Percentiles rank a stretch among this genome's conserved stretches.
Evolutionary conservation across 768 basidiomycete genomes (phyloP).

Genomic region (Hemileccinum rubropunctum): DNA sequence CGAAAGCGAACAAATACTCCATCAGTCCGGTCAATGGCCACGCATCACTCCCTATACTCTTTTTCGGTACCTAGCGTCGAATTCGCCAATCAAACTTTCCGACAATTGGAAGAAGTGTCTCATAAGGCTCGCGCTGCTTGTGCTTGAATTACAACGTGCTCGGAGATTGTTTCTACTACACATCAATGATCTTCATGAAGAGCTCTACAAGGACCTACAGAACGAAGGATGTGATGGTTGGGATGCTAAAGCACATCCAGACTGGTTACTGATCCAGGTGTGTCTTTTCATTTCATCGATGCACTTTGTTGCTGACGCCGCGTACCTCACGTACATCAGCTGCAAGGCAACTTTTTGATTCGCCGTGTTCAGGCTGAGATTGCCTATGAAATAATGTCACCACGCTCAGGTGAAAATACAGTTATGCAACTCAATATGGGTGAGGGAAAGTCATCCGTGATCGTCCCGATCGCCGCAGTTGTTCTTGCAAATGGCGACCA

Average conservation of each 20-base stretch:
- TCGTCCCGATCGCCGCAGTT: constrained; percentile 42
- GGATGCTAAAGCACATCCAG: not conserved
- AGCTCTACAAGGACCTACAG: not conserved
- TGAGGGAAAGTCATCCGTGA: constrained; percentile 47
- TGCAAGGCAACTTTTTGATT: constrained; percentile 43
- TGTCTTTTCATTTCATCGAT: not conserved
- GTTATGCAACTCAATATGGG: constrained; percentile 55
- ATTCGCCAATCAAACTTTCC: constrained; percentile 8
- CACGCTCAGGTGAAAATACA: constrained; percentile 33
- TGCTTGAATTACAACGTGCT: constrained; percentile 29
- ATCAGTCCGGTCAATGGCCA: constrained; percentile 33
- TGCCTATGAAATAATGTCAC: constrained; percentile 45
- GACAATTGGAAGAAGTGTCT: constrained; percentile 29
- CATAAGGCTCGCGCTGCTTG: constrained; percentile 23
- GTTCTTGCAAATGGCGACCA: constrained; percentile 40
- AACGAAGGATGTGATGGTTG: constrained; percentile 3
- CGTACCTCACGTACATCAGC: constrained; percentile 25
- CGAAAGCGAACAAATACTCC: constrained; percentile 10
- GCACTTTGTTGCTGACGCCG: not conserved
- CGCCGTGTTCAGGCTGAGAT: constrained; percentile 43
- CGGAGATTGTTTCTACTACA: not conserved
- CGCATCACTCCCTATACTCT: constrained; percentile 28
- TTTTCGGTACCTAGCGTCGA: constrained; percentile 27
- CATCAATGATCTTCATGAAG: not conserved
- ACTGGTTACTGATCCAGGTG: constrained; percentile 2